These are phyloP conservation scores for Drechslerella coelobrocha DNA, from an alignment of 2,329 filamentous ascomycete genomes.

Conservation along the genomic window DNA sequence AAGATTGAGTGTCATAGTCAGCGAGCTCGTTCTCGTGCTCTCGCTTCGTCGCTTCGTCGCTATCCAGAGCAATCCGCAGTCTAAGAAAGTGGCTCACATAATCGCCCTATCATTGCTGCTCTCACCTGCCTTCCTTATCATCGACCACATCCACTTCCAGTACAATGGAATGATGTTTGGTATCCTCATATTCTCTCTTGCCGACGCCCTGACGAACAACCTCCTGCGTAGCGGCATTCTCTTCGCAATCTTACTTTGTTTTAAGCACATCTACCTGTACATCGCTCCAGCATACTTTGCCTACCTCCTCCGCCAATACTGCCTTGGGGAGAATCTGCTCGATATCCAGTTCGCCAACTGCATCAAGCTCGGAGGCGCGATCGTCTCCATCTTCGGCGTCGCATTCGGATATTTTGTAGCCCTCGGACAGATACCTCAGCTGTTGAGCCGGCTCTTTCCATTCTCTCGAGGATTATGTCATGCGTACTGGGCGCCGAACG, in stretches of 20 bases:
- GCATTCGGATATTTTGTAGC: constrained; percentile 89
- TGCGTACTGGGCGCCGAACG: constrained; percentile 97
- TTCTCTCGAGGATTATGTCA: constrained; percentile 94
- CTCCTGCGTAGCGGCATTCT: constrained; percentile 78
- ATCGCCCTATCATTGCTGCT: constrained; percentile 87
- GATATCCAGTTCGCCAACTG: constrained; percentile 78
- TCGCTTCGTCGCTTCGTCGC: constrained; percentile 74
- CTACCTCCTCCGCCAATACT: constrained; percentile 87
- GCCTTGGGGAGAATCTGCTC: constrained; percentile 79
- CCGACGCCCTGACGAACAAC: constrained; percentile 77
- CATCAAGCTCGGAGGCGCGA: constrained; percentile 78
- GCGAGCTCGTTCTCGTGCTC: constrained; percentile 82
- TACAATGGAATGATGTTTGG: constrained; percentile 98
- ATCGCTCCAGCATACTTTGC: constrained; percentile 95
- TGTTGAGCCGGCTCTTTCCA: constrained; percentile 84
- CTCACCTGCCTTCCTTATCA: constrained; percentile 91
- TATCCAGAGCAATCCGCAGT: constrained; percentile 21
- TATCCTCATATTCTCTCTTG: constrained; percentile 82
- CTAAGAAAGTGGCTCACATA: constrained; percentile 71
- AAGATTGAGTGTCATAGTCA: constrained; percentile 81
- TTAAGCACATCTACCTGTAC: constrained; percentile 99
- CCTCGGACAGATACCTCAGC: constrained; percentile 81
- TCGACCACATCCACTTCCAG: constrained; percentile 98
- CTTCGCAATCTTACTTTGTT: constrained; percentile 84
- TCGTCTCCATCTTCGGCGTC: constrained; percentile 73